Evolutionary conservation across 2,329 filamentous ascomycete species (phyloP).

Genomic region (Penicillium thymicola): DNA sequence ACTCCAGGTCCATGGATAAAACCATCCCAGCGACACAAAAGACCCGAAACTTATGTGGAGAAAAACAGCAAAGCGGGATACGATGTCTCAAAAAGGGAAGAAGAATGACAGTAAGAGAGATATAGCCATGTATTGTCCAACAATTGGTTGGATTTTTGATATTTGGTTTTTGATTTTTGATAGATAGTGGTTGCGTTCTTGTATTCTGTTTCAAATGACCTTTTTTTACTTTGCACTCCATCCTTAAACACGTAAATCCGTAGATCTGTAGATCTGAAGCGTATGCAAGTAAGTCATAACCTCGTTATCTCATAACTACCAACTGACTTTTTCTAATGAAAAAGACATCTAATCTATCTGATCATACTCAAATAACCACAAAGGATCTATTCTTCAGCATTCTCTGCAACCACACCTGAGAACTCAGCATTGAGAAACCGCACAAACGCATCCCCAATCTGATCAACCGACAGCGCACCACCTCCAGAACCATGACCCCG

Average conservation of each 20-base stretch:
- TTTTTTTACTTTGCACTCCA: background rate
- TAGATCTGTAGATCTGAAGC: background rate
- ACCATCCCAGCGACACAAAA: background rate
- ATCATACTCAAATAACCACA: background rate
- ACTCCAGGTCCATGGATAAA: background rate
- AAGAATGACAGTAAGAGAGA: conserved; percentile 4
- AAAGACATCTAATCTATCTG: conserved; percentile 1
- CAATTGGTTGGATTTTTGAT: conserved; percentile 2
- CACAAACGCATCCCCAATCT: conserved; percentile 46
- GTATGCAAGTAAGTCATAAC: conserved; percentile 4
- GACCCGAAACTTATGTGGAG: conserved; percentile 5
- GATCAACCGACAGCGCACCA: conserved; percentile 32
- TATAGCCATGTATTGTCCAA: background rate
- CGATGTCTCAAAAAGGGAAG: conserved; percentile 4
- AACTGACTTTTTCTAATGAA: background rate
- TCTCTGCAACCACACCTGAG: conserved; percentile 27
- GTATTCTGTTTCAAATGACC: background rate
- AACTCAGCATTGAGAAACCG: conserved; percentile 46
- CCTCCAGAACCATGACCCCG: conserved; percentile 35
- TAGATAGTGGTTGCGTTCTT: background rate
- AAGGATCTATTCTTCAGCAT: conserved; percentile 4
- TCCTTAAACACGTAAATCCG: background rate
- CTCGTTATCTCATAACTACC: conserved; percentile 5
- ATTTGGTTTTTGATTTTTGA: background rate
- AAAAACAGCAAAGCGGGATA: conserved; percentile 2